Evolutionary conservation across 2,329 filamentous ascomycete species (phyloP).

Genomic region (Penicillium sp.): DNA sequence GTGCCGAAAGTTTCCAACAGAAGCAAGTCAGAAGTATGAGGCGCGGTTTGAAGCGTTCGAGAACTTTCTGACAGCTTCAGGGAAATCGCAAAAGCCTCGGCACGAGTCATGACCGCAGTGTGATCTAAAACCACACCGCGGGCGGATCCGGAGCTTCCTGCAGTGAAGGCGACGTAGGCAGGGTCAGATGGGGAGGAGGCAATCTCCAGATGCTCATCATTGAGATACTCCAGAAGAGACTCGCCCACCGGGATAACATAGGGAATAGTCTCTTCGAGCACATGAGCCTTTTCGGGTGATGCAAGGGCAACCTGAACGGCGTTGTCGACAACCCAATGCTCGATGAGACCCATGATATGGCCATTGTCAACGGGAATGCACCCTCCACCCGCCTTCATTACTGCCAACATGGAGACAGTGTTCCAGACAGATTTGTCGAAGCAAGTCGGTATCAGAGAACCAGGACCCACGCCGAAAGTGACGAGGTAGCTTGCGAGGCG

Average conservation of each 20-base stretch:
- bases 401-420: constrained; percentile 27
- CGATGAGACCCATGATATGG: constrained; percentile 30
- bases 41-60: constrained; percentile 42
- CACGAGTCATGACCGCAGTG: constrained; percentile 29
- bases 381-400: constrained; percentile 32
- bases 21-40: constrained; percentile 48
- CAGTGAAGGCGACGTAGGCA: constrained; percentile 37
- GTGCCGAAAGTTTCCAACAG: constrained; percentile 42
- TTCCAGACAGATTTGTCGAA: constrained; percentile 32
- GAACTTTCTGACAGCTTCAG: constrained; percentile 23
- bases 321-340: constrained; percentile 41
- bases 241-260: constrained; percentile 37
- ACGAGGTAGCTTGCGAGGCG: constrained; percentile 30
- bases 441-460: constrained; percentile 27
- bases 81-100: constrained; percentile 26
- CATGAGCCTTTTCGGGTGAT: constrained; percentile 34
- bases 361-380: constrained; percentile 39
- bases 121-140: constrained; percentile 42
- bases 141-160: constrained; percentile 30
- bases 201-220: constrained; percentile 5
- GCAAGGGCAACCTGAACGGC: constrained; percentile 41
- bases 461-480: constrained; percentile 28
- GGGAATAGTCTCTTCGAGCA: constrained; percentile 43
- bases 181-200: constrained; percentile 17
- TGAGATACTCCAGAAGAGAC: constrained; percentile 37